Conservation (phyloP, 345 rosid genomes). For the Citrus hindsii region DNA sequence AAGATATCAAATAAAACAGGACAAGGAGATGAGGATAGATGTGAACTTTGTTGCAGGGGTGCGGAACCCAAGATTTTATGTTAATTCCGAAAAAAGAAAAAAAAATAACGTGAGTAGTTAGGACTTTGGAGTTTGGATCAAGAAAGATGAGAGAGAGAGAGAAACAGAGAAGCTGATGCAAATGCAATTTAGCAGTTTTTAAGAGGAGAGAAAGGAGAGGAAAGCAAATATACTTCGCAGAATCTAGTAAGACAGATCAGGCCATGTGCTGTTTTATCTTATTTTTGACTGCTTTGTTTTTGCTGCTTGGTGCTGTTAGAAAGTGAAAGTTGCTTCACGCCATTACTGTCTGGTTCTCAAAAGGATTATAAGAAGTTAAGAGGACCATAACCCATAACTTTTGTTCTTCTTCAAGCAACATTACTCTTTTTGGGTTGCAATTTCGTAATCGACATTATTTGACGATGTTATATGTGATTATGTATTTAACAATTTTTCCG, state of each 20-base stretch:
- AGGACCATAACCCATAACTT: too few relatives aligned
- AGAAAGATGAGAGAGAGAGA: neutral
- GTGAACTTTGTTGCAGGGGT: slow-evolving; percentile 29
- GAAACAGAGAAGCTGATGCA: neutral
- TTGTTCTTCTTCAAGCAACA: too few relatives aligned
- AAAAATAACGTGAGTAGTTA: neutral
- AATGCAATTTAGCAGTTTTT: neutral
- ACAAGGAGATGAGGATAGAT: slow-evolving; percentile 30
- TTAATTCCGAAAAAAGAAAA: neutral
- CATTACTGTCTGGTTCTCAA: too few relatives aligned
- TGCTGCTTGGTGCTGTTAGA: neutral
- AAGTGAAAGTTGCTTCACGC: neutral
- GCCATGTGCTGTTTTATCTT: slow-evolving; percentile 15
- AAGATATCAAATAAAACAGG: neutral
- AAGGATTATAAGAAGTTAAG: too few relatives aligned
- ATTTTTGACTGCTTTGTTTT: neutral
- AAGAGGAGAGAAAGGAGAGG: neutral
- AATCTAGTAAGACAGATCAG: slow-evolving; percentile 17
- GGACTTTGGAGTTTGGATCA: neutral
- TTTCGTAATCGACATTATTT: too few relatives aligned
- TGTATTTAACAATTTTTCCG: too few relatives aligned
- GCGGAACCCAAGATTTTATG: slow-evolving; percentile 25
- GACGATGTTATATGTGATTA: too few relatives aligned
- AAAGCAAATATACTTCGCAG: slow-evolving; percentile 1
- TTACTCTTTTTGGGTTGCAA: too few relatives aligned